Base-by-base conservation (phyloP, 2,329 filamentous ascomycete genomes). In the Myotisia sp. region DNA sequence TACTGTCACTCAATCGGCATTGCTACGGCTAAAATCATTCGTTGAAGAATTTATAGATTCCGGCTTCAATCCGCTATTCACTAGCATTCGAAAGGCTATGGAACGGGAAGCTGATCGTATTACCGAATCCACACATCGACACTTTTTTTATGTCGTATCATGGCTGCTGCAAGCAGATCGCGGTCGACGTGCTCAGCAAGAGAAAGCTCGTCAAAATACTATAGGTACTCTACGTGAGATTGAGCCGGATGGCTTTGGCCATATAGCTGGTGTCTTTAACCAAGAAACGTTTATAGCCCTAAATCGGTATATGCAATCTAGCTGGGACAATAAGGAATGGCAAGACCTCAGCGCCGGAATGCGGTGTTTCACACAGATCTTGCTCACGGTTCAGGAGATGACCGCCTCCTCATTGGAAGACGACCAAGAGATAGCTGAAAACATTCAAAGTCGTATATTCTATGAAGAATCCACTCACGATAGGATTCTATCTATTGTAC, bases 351-450 rank as follows among this genome's bases (percentile, higher is more conserved):
- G 85, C 36, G 79, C 87, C 1, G 77, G 81, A 30, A 90, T 95
- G 76, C 77, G 82, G 36, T 94, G 86, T 52, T 92, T 94, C 51
- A 95, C 86, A 0, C 86, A 95, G 51, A 90, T 95, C 44, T 65
- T 93, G 13, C 68, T 93, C 17, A 93, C 86, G 0, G 79, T 95
- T 2, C 85, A 93, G 48, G 83, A 92, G 41, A 95, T 98, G 86
- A 67, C 76, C 1, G 74, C 80, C 29, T 90, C 83, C 1, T 69
- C 72, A 1, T 70, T 82, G 19, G 86, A 94, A 42, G 86, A 94
- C n/a, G 83, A 98, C 45, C 80, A 92, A 51, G 90, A 95, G 47
- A 95, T 98, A 53, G 87, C 90, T 0, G 87, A 98, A 53, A 98
- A 98, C 47, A 94, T 92, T 8, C 74, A 93, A 34, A 92, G 80